Evolutionary conservation across 352 stramenopile species (phyloP), one percentile per base, ranked within the genome.

Genomic region (Phytophthora crassamura): DNA sequence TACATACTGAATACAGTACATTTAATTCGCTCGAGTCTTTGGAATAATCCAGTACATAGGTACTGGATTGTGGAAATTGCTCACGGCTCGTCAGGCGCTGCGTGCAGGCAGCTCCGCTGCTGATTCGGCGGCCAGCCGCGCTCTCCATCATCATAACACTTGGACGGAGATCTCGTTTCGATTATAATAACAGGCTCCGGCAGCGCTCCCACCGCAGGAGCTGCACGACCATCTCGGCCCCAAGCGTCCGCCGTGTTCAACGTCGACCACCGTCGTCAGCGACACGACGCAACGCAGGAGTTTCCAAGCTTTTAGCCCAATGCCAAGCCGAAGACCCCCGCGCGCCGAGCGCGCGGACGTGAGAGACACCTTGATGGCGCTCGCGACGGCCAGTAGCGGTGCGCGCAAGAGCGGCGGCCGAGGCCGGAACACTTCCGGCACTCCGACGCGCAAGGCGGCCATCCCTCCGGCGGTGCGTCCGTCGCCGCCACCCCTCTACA

Each of bases 381-480:
- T 67, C 10, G 42, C 46, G 8, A 65, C 28, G 20, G 36, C 36
- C 42, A 52, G 30, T 14, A 53, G 15, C 7, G 46, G 38, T 8
- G 35, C 55, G 1, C 42, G 65, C 15, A 72, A 57, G 9, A 51
- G 30, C 40, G 25, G 22, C 15, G 20, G 25, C 15, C 55, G 33
- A 39, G 51, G 42, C 36, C 56, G 51, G 46, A 65, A n/a, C 30
- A 6, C 57, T 35, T 57, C 43, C 22, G 59, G 57, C 25, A 54
- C 33, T 28, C 39, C 62, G 25, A 39, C 45, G 45, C 57, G 62
- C 53, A 78, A 74, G 34, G 22, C 67, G 9, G 55, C 67, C 4
- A 50, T 78, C 22, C 63, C 71, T 12, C 53, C 67, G n/a, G 57
- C 71, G 35, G 69, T 77, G 35, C 35, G 56, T 61, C 38, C 22